Percentiles rank a stretch among this genome's conserved stretches.
Evolutionary conservation across 345 rosid species (phyloP).

Genomic region (Populus alba): DNA sequence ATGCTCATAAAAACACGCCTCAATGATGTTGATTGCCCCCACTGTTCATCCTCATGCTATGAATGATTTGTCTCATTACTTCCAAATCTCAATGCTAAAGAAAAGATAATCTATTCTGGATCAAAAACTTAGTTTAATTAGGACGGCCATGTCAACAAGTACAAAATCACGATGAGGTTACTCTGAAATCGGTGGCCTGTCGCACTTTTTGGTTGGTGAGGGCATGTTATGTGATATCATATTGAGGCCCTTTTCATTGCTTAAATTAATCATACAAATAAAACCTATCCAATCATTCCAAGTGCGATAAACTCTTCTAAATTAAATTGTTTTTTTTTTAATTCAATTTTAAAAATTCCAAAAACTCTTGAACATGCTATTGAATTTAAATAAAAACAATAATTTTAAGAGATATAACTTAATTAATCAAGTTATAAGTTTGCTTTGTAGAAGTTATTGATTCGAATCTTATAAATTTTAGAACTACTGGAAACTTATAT

Average conservation of each 20-base stretch:
- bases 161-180: neutral
- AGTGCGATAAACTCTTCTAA: neutral
- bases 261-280: neutral
- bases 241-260: neutral
- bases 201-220: neutral
- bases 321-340: too few species aligned
- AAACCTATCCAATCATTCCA: neutral
- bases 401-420: fast-evolving
- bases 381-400: fast-evolving
- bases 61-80: too few species aligned
- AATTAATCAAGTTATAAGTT: too few species aligned
- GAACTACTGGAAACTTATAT: fast-evolving
- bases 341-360: too few species aligned
- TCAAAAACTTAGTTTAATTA: too few species aligned
- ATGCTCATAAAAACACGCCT: too few species aligned
- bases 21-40: too few species aligned
- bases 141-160: neutral
- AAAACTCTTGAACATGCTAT: too few species aligned
- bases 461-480: fast-evolving
- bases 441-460: fast-evolving
- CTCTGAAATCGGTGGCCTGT: neutral
- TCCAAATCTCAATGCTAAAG: too few species aligned
- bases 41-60: too few species aligned
- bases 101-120: too few species aligned
- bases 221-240: too few species aligned